Percentiles rank a stretch among this genome's conserved stretches.
These are phyloP conservation scores for Scenedesmus sp. DNA, from an alignment of 163 green algal genomes.

Conservation along the genomic window DNA sequence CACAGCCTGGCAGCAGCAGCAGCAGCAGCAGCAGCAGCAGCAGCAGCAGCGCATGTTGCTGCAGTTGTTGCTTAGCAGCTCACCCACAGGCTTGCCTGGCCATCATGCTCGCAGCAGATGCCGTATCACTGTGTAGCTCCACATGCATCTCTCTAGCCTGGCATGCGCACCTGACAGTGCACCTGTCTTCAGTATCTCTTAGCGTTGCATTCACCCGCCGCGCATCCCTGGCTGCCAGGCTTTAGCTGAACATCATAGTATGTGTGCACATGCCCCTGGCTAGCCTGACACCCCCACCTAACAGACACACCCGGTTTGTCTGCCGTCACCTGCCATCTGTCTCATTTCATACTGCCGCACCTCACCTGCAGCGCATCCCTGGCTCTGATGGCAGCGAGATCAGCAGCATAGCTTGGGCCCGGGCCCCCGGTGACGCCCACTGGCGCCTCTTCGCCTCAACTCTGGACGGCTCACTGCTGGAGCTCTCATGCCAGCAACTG, in stretches of 20 bases:
- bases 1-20: background rate
- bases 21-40: background rate
- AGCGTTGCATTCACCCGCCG: too few relatives aligned
- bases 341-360: background rate
- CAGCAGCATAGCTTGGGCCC: slow-evolving; percentile 78
- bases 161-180: too few relatives aligned
- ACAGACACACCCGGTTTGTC: too few relatives aligned
- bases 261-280: too few relatives aligned
- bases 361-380: slow-evolving; percentile 72
- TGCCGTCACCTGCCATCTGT: background rate
- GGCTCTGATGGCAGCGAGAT: slow-evolving; percentile 72
- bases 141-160: too few relatives aligned
- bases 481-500: slow-evolving; percentile 73
- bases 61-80: background rate
- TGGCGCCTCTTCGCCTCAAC: slow-evolving; percentile 83
- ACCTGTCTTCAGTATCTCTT: too few relatives aligned
- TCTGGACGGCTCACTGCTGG: slow-evolving; percentile 82
- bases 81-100: background rate
- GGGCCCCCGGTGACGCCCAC: slow-evolving; percentile 54
- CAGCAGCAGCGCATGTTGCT: background rate
- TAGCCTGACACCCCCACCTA: too few relatives aligned
- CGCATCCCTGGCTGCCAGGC: too few relatives aligned
- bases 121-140: too few relatives aligned
- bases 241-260: too few relatives aligned
- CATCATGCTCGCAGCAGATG: too few relatives aligned